Percentiles rank a stretch among this genome's conserved stretches.
phyloP scores from a whole-genome alignment of 2,329 filamentous ascomycete species.

The Phaeosphaeriaceae sp. region DNA sequence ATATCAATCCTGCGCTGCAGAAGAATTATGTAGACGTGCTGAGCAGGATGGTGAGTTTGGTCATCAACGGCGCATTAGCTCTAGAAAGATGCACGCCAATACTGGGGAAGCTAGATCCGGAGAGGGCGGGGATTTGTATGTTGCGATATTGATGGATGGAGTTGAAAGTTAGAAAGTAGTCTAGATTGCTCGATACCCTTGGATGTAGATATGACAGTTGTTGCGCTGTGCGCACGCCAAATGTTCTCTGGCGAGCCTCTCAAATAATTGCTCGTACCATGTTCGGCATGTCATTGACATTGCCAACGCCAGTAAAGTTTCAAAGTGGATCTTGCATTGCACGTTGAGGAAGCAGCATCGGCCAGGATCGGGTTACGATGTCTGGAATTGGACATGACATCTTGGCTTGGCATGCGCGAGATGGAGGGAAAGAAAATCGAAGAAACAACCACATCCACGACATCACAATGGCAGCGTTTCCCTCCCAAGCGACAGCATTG shows the following conservation, averaged over 20 bases:
- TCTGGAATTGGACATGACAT: constrained; percentile 28
- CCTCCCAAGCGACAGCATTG: constrained; percentile 35
- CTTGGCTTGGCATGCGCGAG: constrained; percentile 22
- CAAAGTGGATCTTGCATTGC: background rate
- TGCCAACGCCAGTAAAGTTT: background rate
- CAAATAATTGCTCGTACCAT: no score
- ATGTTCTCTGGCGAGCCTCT: background rate
- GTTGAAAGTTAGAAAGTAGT: background rate
- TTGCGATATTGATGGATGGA: constrained; percentile 41
- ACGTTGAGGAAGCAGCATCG: background rate
- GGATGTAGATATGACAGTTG: background rate
- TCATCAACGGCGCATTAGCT: constrained; percentile 47
- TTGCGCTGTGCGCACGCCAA: background rate
- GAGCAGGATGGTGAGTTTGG: constrained; percentile 42
- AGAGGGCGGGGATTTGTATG: constrained; percentile 46
- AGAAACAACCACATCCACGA: constrained; percentile 15
- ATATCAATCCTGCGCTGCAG: constrained; percentile 27
- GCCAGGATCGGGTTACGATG: constrained; percentile 9
- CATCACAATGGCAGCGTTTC: constrained; percentile 35
- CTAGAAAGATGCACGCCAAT: constrained; percentile 34
- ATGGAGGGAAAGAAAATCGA: constrained; percentile 8
- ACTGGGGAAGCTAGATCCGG: constrained; percentile 43
- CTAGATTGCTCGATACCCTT: background rate
- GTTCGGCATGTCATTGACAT: no score
- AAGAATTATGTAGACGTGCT: constrained; percentile 44